A percentile compares a stretch with the other conserved stretches of the same genome.
phyloP scores from a whole-genome alignment of 2,329 filamentous ascomycete species.

The Fusarium sp. region DNA sequence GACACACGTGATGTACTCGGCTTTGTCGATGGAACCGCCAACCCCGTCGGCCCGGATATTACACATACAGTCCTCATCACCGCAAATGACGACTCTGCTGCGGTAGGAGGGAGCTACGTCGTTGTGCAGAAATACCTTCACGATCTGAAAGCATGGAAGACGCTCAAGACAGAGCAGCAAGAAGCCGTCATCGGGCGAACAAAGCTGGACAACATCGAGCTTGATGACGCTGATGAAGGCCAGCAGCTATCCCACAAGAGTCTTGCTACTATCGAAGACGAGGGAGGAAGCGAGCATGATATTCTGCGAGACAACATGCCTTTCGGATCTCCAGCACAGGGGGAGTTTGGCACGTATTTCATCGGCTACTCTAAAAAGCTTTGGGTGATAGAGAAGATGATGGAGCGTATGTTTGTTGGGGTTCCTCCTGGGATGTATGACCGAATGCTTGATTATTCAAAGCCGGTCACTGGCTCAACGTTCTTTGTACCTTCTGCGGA shows the following conservation, averaged over 20 bases:
- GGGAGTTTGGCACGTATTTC: constrained; percentile 70
- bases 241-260: constrained; percentile 69
- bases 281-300: constrained; percentile 63
- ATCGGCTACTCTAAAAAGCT: constrained; percentile 66
- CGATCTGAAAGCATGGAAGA: constrained; percentile 62
- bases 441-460: constrained; percentile 67
- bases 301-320: constrained; percentile 73
- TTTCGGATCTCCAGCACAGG: constrained; percentile 65
- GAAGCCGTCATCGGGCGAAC: constrained; percentile 69
- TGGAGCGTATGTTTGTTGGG: constrained; percentile 70
- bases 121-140: constrained; percentile 72
- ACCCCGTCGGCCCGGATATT: constrained; percentile 64
- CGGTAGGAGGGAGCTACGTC: constrained; percentile 67
- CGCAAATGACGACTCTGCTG: constrained; percentile 56
- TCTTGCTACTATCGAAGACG: constrained; percentile 66
- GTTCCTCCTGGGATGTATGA: constrained; percentile 67
- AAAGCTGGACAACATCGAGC: constrained; percentile 69
- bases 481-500: constrained; percentile 63
- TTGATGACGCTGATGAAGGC: constrained; percentile 62
- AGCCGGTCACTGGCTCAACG: constrained; percentile 63
- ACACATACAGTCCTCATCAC: constrained; percentile 59
- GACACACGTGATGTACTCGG: constrained; percentile 70
- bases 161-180: constrained; percentile 63
- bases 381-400: constrained; percentile 71
- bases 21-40: constrained; percentile 72